Evolutionary conservation across 2,329 filamentous ascomycete species (phyloP).

Genomic region (Boeremia exigua): DNA sequence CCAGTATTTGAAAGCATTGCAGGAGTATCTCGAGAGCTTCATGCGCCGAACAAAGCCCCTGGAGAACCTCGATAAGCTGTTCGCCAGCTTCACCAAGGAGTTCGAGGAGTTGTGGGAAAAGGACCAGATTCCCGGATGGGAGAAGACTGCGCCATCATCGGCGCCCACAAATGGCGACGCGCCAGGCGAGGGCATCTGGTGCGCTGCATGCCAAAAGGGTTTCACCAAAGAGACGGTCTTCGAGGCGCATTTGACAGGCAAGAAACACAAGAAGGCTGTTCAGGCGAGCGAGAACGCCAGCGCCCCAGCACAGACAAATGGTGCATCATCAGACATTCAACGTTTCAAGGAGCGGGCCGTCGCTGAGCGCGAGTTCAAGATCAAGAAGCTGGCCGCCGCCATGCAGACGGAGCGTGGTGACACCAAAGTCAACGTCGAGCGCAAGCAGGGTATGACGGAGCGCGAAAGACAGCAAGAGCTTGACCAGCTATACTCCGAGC

Average conservation of each 20-base stretch:
- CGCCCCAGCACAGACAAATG: conserved; percentile 24
- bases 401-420: conserved; percentile 90
- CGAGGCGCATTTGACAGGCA: conserved; percentile 83
- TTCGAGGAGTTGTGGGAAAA: conserved; percentile 85
- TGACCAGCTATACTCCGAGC: conserved; percentile 78
- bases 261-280: conserved; percentile 89
- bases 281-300: conserved; percentile 56
- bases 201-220: conserved; percentile 88
- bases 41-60: conserved; percentile 83
- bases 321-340: conserved; percentile 28
- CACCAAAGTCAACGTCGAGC: conserved; percentile 92
- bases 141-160: conserved; percentile 55
- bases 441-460: conserved; percentile 96
- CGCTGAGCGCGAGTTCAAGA: conserved; percentile 84
- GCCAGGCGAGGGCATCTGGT: conserved; percentile 76
- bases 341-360: conserved; percentile 84
- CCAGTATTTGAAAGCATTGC: conserved; percentile 80
- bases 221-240: conserved; percentile 97
- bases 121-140: conserved; percentile 81
- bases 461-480: conserved; percentile 93
- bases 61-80: conserved; percentile 81
- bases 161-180: conserved; percentile 58
- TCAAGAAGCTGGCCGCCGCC: conserved; percentile 77
- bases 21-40: conserved; percentile 85
- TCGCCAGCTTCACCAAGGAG: conserved; percentile 77